Percentiles rank a stretch among this genome's conserved stretches.
phyloP scores from a whole-genome alignment of 305 asterid species.

The Fraxinus sp. region DNA sequence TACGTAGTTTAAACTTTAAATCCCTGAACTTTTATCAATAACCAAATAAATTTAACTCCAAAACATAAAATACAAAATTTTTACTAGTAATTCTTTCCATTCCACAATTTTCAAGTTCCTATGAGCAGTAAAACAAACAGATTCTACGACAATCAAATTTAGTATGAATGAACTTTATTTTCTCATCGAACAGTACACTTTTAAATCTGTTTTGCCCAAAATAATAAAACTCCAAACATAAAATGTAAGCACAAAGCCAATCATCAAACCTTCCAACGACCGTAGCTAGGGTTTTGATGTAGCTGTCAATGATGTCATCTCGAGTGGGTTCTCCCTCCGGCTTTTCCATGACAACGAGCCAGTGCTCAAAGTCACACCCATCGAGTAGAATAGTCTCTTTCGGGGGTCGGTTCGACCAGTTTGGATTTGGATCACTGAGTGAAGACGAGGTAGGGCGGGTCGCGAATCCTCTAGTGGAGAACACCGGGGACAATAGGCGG shows the following conservation, averaged over 20 bases:
- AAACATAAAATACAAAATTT: not conserved
- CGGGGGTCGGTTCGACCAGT: conserved; percentile 89
- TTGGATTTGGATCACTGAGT: conserved; percentile 79
- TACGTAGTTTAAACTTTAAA: not conserved
- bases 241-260: not conserved
- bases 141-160: not conserved
- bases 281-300: conserved; percentile 68
- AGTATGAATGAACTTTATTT: not conserved
- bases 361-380: conserved; percentile 97
- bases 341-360: conserved; percentile 92
- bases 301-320: conserved; percentile 71
- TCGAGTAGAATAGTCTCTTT: conserved; percentile 90
- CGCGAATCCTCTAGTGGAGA: conserved; percentile 49
- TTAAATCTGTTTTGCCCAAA: not conserved
- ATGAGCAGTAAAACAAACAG: not conserved
- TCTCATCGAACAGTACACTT: not conserved
- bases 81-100: not conserved
- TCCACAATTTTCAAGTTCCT: not conserved
- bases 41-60: conserved; percentile 3
- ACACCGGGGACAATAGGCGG: conserved; percentile 36
- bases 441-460: conserved; percentile 63
- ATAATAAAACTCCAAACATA: not conserved
- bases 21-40: not conserved
- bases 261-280: conserved; percentile 70
- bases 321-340: conserved; percentile 76